Percentiles rank a stretch among this genome's conserved stretches.
Evolutionary conservation across 192 early-diverging fungal species (phyloP).

Genomic region (Coemansia sp.): DNA sequence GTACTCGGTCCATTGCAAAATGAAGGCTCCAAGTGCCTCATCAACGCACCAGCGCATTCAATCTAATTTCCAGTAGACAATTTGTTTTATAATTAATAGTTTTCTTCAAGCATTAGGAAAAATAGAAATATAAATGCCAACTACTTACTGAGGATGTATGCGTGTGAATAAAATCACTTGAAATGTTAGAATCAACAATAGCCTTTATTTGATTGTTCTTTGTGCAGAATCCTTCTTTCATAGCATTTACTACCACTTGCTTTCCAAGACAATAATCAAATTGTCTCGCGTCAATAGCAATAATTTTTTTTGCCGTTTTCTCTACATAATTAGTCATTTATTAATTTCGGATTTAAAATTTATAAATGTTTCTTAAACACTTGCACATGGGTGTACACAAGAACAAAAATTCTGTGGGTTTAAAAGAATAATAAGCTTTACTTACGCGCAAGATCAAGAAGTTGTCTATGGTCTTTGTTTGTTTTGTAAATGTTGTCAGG

Average conservation of each 20-base stretch:
- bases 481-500: constrained; percentile 6
- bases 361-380: no score
- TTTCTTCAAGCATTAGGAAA: not conserved
- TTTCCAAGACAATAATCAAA: constrained; percentile 10
- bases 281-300: constrained; percentile 6
- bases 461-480: not conserved
- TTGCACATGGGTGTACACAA: not conserved
- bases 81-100: not conserved
- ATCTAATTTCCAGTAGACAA: constrained; percentile 16
- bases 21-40: constrained; percentile 22
- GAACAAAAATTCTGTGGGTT: not conserved
- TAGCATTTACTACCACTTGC: not conserved
- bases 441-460: not conserved
- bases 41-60: constrained; percentile 38
- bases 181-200: not conserved
- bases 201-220: not conserved
- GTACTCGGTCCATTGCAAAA: not conserved
- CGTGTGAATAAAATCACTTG: not conserved
- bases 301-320: not conserved
- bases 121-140: not conserved
- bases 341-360: not conserved
- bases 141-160: constrained; percentile 10
- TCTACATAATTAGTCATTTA: not conserved
- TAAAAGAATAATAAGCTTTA: not conserved
- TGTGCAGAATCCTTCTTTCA: not conserved